Evolutionary conservation across 306 rosid species (phyloP), one percentile per base, ranked within the genome.

Genomic region (Fragaria nilgerrensis): DNA sequence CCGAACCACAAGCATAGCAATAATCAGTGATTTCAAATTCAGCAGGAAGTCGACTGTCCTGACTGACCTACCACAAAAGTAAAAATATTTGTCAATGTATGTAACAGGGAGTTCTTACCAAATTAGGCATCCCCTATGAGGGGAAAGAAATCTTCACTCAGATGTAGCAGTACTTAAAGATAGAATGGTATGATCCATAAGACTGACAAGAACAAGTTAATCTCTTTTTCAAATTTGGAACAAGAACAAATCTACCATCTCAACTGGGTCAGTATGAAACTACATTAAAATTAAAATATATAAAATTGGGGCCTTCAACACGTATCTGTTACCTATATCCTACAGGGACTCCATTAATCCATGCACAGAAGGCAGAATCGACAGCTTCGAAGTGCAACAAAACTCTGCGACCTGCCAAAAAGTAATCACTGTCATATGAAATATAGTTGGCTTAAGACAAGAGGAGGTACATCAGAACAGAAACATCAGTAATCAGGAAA

Each of bases 321-420:
- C 71, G 79, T 39, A 50, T 9, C 14, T 69, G 49, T 71, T 83
- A 94, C 98, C 97, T 92, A 77, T 95, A 95, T 86, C 97, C 98
- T 32, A 95, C 66, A 22, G 89, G 97, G 70, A 82, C 84, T 74
- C 97, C 98, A 72, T 95, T 95, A 81, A 95, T 68, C 98, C 98
- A 95, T 25, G 88, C 91, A 75, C 90, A 95, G 81, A 95, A 95
- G 36, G 97, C 97, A 68, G 97, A 95, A 87, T 95, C 98, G 80
- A 95, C 98, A 63, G 89, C 98, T 92, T 95, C 96, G 73, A 95
- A 95, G 80, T 95, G 98, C 85, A 95, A 81, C 85, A 92, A 82
- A 79, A 95, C 88, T 77, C 98, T 90, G 77, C 97, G 90, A 82
- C 97, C 97, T 95, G 88, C 79, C 78, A 86, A 77, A 81, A 65